Conservation (phyloP, 2,329 filamentous ascomycete genomes). For the Ustilaginoidea virens region DNA sequence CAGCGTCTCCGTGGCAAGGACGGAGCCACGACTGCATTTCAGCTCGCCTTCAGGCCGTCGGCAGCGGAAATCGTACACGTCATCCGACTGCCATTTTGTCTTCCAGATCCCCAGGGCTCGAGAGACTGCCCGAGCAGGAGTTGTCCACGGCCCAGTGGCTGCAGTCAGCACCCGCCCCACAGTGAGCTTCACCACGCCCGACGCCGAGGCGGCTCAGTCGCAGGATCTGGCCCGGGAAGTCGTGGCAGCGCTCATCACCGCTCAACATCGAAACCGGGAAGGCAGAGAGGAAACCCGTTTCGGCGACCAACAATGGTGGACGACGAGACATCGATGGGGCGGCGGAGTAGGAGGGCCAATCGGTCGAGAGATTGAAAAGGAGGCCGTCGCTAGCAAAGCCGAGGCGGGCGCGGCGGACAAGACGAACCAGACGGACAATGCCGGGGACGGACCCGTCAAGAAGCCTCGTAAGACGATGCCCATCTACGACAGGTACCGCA, state of each 20-base stretch:
- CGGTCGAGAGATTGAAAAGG: constrained; percentile 41
- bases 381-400: constrained; percentile 29
- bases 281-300: constrained; percentile 39
- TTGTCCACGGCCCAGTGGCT: constrained; percentile 46
- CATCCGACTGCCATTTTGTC: constrained; percentile 43
- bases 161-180: constrained; percentile 42
- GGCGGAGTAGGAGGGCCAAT: constrained; percentile 47
- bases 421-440: constrained; percentile 12
- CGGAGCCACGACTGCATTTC: constrained; percentile 44
- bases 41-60: constrained; percentile 19
- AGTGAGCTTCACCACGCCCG: constrained; percentile 29
- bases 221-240: constrained; percentile 48
- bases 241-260: constrained; percentile 43
- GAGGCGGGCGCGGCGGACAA: constrained; percentile 26
- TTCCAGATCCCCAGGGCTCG: constrained; percentile 45
- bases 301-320: constrained; percentile 47
- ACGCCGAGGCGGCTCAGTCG: constrained; percentile 38
- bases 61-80: constrained; percentile 35
- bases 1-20: constrained; percentile 38
- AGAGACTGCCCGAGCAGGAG: constrained; percentile 40
- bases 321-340: constrained; percentile 44
- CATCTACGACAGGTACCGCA: constrained; percentile 49
- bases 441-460: constrained; percentile 10
- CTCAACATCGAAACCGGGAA: constrained; percentile 46
- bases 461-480: constrained; percentile 41